A percentile compares a stretch with the other conserved stretches of the same genome.
Conservation (phyloP, 768 basidiomycete species). For the Phylloporus sp. region DNA sequence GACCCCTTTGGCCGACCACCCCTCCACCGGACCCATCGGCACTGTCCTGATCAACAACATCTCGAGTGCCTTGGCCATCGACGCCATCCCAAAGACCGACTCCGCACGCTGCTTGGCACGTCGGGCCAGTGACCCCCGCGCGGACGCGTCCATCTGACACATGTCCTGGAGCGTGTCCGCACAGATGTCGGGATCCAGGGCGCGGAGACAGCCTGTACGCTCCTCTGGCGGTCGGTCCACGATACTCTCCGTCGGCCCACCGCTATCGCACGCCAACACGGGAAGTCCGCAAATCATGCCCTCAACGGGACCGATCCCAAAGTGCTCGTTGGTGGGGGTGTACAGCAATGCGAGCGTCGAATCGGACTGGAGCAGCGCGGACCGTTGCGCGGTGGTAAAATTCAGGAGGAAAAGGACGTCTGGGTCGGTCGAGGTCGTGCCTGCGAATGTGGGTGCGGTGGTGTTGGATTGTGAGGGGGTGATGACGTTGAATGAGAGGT, state of each 20-base stretch:
- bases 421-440: conserved; percentile 35
- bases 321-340: conserved; percentile 93
- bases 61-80: no score
- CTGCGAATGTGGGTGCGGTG: conserved; percentile 39
- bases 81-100: no score
- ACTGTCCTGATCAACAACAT: no score
- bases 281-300: conserved; percentile 91
- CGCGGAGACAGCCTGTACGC: conserved; percentile 80
- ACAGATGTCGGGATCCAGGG: no score
- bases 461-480: conserved; percentile 41
- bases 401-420: conserved; percentile 88
- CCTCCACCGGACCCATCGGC: no score
- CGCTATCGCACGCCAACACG: conserved; percentile 79
- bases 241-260: conserved; percentile 89
- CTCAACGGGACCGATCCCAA: conserved; percentile 96
- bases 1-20: no score
- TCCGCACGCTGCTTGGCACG: no score
- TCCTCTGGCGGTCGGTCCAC: conserved; percentile 35
- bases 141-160: no score
- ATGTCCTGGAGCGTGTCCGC: no score
- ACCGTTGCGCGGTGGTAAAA: conserved; percentile 80
- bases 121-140: no score
- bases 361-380: conserved; percentile 64
- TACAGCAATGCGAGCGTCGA: conserved; percentile 78
- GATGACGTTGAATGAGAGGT: conserved; percentile 55